phyloP scores from a whole-genome alignment of 1,284 basidiomycete genomes.

The Microbotryum silenes-acaulis region DNA sequence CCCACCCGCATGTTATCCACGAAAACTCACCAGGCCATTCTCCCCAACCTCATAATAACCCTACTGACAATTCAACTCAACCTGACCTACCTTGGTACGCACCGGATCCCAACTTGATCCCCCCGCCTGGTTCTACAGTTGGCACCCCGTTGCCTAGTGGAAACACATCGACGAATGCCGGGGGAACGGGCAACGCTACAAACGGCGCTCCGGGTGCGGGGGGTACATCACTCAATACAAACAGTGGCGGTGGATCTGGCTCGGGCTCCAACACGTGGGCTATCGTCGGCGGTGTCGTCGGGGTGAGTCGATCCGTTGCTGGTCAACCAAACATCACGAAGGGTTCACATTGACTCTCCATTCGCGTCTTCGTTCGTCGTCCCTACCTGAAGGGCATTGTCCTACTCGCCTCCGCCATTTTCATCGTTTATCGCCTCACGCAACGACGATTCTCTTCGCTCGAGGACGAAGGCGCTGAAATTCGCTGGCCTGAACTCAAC shows the following conservation, averaged over 20 bases:
- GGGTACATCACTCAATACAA: not conserved
- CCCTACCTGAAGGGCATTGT: constrained; percentile 24
- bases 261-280: constrained; percentile 31
- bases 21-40: too few species aligned
- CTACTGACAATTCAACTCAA: too few species aligned
- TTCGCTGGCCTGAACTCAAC: constrained; percentile 33
- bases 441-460: constrained; percentile 34
- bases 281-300: constrained; percentile 36
- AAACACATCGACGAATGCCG: not conserved
- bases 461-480: constrained; percentile 32
- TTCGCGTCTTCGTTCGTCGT: not conserved
- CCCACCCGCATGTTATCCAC: too few species aligned
- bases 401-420: constrained; percentile 26
- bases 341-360: not conserved
- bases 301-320: constrained; percentile 13
- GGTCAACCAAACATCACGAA: not conserved
- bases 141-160: not conserved
- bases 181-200: not conserved
- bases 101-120: too few species aligned
- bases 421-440: constrained; percentile 32
- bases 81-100: too few species aligned
- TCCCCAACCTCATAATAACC: too few species aligned
- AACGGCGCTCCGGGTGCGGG: not conserved
- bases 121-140: not conserved
- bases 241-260: not conserved